Base-by-base conservation (phyloP, 1,284 basidiomycete species). In the Apiotrichum sp. region DNA sequence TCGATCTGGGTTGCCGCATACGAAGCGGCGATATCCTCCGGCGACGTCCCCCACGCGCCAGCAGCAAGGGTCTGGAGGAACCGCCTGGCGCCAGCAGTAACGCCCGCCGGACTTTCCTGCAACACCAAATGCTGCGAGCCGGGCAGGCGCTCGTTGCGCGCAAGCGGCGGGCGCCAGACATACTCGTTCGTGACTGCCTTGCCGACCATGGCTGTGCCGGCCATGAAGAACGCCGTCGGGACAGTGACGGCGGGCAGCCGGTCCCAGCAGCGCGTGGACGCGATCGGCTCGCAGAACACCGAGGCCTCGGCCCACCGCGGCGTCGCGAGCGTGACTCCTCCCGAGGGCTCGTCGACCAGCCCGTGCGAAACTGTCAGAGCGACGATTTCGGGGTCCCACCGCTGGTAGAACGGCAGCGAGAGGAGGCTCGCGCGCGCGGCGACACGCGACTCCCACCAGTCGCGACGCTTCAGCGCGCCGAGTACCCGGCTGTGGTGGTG, bases 301-400 rank as follows among this genome's bases (percentile, higher is more conserved):
- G 62, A 53, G 2, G 68, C 64, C 49, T 73, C 72, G 14, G 61
- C 63, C 65, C 69, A 71, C 2, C 43, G 34, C 14, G 69, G 68
- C 14, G 69, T 71, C 4, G 69, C 62, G 13, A 74, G 63, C 36
- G 59, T 57, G 3, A 72, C 70, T 1, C 31, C 13, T 0, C 50
- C 53, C 31, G 13, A 10, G 8, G n/a, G 14, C 5, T 51, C 47
- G n/a, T 66, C 69, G 58, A 80, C 79, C 6, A 90, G 77, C 4
- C 81, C 88, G 61, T 84, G 81, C 16, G 85, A 77, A 39, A 91
- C 76, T 69, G 90, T 92, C 4, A 80, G 59, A 13, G 81, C 77
- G 34, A 95, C 80, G 5, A 85, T 84, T 0, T 78, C 80, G 0
- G 83, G 80, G 66, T 93, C 80, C 67, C 68, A 74, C 3, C 50